A percentile compares a stretch with the other conserved stretches of the same genome.
These are phyloP conservation scores for Fusarium proliferatum DNA, from an alignment of 2,329 filamentous ascomycete genomes.

Conservation along the genomic window DNA sequence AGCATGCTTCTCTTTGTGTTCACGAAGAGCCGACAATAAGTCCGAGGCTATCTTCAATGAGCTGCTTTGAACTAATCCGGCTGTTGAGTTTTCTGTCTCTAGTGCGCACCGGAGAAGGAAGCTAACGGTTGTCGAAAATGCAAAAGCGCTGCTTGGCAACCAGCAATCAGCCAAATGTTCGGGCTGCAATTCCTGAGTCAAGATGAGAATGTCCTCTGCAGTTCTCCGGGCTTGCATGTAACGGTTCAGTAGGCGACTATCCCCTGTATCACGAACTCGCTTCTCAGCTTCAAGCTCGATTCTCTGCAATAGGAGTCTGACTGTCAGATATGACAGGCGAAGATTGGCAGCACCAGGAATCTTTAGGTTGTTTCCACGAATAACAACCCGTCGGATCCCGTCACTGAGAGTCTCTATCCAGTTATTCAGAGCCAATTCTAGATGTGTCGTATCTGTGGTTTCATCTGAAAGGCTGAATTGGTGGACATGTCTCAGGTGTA, in stretches of 20 bases:
- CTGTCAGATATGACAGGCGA: constrained; percentile 61
- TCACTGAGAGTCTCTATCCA: constrained; percentile 59
- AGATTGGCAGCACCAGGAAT: constrained; percentile 62
- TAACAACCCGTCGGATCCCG: constrained; percentile 53
- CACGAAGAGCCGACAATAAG: constrained; percentile 53
- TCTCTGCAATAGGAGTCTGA: constrained; percentile 59
- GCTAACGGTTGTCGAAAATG: constrained; percentile 60
- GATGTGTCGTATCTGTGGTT: constrained; percentile 40
- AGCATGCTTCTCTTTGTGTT: constrained; percentile 51
- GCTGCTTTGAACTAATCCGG: constrained; percentile 50
- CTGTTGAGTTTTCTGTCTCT: constrained; percentile 53
- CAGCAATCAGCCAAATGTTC: constrained; percentile 61
- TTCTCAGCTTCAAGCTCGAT: constrained; percentile 58
- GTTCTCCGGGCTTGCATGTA: constrained; percentile 57
- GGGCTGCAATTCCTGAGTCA: constrained; percentile 58
- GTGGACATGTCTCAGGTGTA: constrained; percentile 50
- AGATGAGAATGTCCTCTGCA: constrained; percentile 60
- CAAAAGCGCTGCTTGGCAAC: constrained; percentile 60
- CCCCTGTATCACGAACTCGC: constrained; percentile 34
- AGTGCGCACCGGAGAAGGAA: constrained; percentile 62
- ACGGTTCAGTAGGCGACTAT: constrained; percentile 43
- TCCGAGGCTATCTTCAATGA: constrained; percentile 57
- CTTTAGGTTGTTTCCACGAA: constrained; percentile 55
- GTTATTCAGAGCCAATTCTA: constrained; percentile 54
- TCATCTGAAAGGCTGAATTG: constrained; percentile 46